These are phyloP conservation scores for Leishmania lainsoni DNA, from an alignment of 208 protist genomes.

Conservation along the genomic window DNA sequence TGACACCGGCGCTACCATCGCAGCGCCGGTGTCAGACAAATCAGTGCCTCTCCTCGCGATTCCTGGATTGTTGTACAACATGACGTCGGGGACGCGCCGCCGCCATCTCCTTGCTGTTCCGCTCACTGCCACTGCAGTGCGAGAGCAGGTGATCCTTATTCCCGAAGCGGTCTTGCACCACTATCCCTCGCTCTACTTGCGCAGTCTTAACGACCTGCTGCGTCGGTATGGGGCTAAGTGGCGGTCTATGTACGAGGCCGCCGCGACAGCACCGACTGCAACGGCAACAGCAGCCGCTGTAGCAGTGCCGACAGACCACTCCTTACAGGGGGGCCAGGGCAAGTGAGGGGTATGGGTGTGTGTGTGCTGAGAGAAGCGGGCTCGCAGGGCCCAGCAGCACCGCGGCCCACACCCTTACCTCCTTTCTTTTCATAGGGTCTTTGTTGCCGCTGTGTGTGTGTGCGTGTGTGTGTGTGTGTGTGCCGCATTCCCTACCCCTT, in stretches of 20 bases:
- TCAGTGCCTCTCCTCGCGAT: constrained; percentile 26
- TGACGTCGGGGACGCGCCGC: constrained; percentile 22
- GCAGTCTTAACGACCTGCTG: constrained; percentile 44
- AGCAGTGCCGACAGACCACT: neutral
- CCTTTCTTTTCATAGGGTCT: neutral
- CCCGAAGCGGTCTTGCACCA: constrained; percentile 45
- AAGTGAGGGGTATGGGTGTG: neutral
- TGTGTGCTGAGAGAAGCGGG: neutral
- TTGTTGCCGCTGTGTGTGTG: neutral
- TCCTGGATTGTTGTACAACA: constrained; percentile 34
- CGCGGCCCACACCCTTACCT: neutral
- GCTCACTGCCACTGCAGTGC: constrained; percentile 14
- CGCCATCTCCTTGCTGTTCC: constrained; percentile 26
- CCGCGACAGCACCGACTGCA: neutral
- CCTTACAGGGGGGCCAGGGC: too few species aligned
- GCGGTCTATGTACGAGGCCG: constrained; percentile 1
- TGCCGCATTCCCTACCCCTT: neutral
- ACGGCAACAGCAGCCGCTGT: neutral
- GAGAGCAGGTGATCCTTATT: constrained; percentile 25
- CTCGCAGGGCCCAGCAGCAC: neutral
- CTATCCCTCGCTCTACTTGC: constrained; percentile 61
- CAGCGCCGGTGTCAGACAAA: constrained; percentile 8
- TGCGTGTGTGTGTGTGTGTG: too few species aligned
- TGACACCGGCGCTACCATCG: neutral
- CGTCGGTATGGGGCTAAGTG: constrained; percentile 28